phyloP scores from a whole-genome alignment of 441 rosid genomes.

The Populus hybrid region DNA sequence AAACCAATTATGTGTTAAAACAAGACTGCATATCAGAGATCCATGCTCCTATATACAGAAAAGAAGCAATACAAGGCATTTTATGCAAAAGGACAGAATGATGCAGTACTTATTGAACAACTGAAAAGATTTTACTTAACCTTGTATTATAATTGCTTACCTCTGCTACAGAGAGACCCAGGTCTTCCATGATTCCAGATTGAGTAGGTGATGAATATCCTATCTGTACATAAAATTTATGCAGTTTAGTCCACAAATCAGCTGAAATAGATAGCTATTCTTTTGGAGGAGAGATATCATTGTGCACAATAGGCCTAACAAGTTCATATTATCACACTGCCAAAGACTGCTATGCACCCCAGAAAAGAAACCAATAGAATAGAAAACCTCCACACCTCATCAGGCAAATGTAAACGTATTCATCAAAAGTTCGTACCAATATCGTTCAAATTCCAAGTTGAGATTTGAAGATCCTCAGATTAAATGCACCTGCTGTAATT shows the following conservation, averaged over 20 bases:
- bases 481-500: not conserved
- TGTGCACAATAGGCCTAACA: not conserved
- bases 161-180: slow-evolving; percentile 62
- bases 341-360: not conserved
- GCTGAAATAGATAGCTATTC: not conserved
- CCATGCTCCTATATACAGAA: not conserved
- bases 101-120: not conserved
- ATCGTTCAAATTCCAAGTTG: not conserved
- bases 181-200: slow-evolving; percentile 55
- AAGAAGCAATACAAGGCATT: not conserved
- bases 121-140: not conserved
- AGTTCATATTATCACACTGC: not conserved
- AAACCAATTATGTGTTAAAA: not conserved
- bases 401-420: not conserved
- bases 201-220: slow-evolving; percentile 84
- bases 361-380: not conserved
- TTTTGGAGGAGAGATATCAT: not conserved
- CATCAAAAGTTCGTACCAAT: not conserved
- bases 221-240: slow-evolving; percentile 38
- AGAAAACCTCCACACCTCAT: not conserved
- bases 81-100: not conserved
- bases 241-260: not conserved
- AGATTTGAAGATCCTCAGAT: not conserved
- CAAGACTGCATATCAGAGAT: not conserved
- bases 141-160: slow-evolving; percentile 24